A percentile compares a stretch with the other conserved stretches of the same genome.
These are phyloP conservation scores for Trichophyton schoenleinii DNA, from an alignment of 2,329 filamentous ascomycete species.

Conservation along the genomic window DNA sequence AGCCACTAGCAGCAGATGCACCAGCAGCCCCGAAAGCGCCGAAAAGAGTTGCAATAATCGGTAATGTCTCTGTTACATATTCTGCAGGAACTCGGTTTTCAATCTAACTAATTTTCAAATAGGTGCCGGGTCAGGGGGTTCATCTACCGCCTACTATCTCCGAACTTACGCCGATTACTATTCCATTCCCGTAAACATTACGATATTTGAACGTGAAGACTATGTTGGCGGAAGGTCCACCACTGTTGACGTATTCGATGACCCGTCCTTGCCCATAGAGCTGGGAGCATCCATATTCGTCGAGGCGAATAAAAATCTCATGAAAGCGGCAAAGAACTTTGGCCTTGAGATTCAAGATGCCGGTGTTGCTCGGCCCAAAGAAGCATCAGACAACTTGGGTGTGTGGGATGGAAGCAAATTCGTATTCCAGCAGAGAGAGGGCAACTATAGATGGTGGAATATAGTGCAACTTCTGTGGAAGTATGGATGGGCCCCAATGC, in stretches of 20 bases:
- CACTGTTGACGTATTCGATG: constrained; percentile 64
- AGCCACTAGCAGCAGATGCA: constrained; percentile 4
- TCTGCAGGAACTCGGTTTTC: background rate
- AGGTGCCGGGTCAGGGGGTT: constrained; percentile 83
- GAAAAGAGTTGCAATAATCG: constrained; percentile 11
- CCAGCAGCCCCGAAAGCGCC: background rate
- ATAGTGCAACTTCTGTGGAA: constrained; percentile 67
- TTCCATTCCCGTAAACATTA: constrained; percentile 59
- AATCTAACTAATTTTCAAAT: background rate
- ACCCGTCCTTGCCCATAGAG: constrained; percentile 59
- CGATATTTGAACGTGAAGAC: constrained; percentile 67
- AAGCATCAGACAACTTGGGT: constrained; percentile 45
- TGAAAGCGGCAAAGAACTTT: constrained; percentile 58
- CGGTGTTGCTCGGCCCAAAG: constrained; percentile 36
- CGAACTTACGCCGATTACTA: constrained; percentile 53
- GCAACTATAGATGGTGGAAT: constrained; percentile 63
- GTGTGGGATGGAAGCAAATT: constrained; percentile 76
- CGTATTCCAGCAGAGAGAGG: constrained; percentile 52
- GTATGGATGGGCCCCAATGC: constrained; percentile 69
- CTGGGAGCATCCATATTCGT: constrained; percentile 91
- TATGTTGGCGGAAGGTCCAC: constrained; percentile 78
- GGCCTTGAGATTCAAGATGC: constrained; percentile 48
- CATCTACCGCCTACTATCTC: constrained; percentile 76
- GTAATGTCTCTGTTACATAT: constrained; percentile 4
- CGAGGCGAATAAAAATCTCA: constrained; percentile 66